phyloP scores from a whole-genome alignment of 495 filamentous ascomycete species.

The Podospora pseudocomata region DNA sequence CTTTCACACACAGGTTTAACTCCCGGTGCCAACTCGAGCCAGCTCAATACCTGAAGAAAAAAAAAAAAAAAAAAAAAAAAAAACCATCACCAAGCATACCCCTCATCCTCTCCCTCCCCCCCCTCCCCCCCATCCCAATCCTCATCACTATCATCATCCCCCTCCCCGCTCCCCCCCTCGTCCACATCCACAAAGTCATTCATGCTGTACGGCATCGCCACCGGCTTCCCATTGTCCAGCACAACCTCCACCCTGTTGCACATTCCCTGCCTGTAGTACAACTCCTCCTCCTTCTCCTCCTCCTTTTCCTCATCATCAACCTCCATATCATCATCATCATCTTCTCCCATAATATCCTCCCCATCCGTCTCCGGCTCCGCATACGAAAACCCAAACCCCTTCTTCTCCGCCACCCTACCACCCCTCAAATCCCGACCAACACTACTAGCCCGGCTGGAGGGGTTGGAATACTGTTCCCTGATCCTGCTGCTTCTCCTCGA shows the following conservation, averaged over 20 bases:
- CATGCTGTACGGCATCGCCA: conserved; percentile 68
- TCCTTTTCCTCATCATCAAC: not conserved
- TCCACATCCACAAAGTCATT: conserved; percentile 74
- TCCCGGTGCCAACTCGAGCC: too few species aligned
- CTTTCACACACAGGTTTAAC: too few species aligned
- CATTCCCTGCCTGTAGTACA: conserved; percentile 61
- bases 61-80: too few species aligned
- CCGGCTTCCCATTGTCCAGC: conserved; percentile 78
- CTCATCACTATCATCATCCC: conserved; percentile 57
- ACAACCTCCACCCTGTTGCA: conserved; percentile 75
- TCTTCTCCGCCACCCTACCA: not conserved
- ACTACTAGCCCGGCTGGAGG: conserved; percentile 27
- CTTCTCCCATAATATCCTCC: conserved; percentile 16
- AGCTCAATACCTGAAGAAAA: too few species aligned
- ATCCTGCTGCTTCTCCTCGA: conserved; percentile 30
- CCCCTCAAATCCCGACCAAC: conserved; percentile 19
- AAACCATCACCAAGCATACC: conserved; percentile 28
- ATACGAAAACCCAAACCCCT: conserved; percentile 23
- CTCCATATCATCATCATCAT: not conserved
- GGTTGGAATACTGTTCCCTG: conserved; percentile 13
- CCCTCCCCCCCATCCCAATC: conserved; percentile 65
- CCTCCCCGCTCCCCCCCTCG: conserved; percentile 8
- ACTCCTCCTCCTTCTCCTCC: not conserved
- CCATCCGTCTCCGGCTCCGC: conserved; percentile 37
- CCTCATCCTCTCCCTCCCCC: not conserved